Percentiles rank a stretch among this genome's conserved stretches.
phyloP scores from a whole-genome alignment of 2,329 filamentous ascomycete genomes.

The Basipetospora chlamydospora region DNA sequence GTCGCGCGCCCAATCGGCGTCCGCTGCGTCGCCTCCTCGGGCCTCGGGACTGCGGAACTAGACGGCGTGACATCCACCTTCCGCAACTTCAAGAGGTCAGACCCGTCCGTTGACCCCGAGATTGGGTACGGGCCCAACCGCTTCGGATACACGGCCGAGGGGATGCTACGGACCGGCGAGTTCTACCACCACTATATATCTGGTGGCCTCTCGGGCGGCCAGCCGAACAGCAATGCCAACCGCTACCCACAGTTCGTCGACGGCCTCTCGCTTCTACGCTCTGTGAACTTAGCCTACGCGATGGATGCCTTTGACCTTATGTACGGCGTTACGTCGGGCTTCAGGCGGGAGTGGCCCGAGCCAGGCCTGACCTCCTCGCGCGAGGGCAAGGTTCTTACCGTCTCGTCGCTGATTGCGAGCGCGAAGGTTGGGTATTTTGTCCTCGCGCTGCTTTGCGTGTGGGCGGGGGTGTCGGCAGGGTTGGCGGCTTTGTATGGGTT shows the following conservation, averaged over 20 bases:
- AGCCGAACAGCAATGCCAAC: not conserved
- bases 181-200: not conserved
- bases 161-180: not conserved
- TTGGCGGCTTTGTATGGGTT: conserved; percentile 3
- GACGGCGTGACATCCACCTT: conserved; percentile 5
- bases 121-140: not conserved
- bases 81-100: conserved; percentile 2
- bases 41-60: conserved; percentile 4
- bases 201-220: not conserved
- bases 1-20: conserved; percentile 5
- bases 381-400: conserved; percentile 1
- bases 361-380: conserved; percentile 1
- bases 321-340: conserved; percentile 2
- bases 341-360: not conserved
- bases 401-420: not conserved
- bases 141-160: not conserved
- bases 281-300: conserved; percentile 3
- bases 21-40: conserved; percentile 6
- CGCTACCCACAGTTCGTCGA: not conserved
- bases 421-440: not conserved
- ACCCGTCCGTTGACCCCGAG: not conserved
- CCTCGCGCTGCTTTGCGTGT: not conserved
- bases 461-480: not conserved
- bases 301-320: conserved; percentile 4
- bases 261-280: not conserved